phyloP scores from a whole-genome alignment of 2,329 filamentous ascomycete genomes.

The Volutella citrinella region DNA sequence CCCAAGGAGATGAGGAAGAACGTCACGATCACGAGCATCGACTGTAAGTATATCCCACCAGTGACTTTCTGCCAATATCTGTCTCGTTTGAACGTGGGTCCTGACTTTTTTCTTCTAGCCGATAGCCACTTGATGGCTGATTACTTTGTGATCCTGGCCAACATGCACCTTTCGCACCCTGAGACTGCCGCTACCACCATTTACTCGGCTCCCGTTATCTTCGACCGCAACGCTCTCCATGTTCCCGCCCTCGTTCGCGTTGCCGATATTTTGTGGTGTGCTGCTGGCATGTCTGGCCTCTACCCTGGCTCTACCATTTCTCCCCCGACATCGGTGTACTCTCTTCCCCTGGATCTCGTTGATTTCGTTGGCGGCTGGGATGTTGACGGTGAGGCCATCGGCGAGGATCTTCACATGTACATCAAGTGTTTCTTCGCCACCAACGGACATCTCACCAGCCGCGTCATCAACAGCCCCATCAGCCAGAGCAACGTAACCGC shows the following conservation, averaged over 20 bases:
- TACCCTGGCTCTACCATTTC: constrained; percentile 62
- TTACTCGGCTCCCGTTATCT: constrained; percentile 69
- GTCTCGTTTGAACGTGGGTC: too few relatives aligned
- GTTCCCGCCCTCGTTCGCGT: constrained; percentile 67
- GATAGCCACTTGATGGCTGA: constrained; percentile 68
- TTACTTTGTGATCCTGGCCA: constrained; percentile 64
- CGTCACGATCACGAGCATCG: constrained; percentile 68
- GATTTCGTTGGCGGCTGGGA: constrained; percentile 73
- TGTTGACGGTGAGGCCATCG: constrained; percentile 66
- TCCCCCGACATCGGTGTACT: constrained; percentile 73
- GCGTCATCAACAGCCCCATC: constrained; percentile 64
- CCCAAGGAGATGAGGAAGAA: constrained; percentile 50
- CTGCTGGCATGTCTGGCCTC: constrained; percentile 66
- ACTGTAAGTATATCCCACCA: constrained; percentile 56
- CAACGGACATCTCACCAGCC: constrained; percentile 64
- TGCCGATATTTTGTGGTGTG: constrained; percentile 70
- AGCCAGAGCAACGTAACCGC: constrained; percentile 71
- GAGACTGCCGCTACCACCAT: constrained; percentile 61
- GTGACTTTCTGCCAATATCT: too few relatives aligned
- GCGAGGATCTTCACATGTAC: constrained; percentile 76
- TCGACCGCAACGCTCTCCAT: constrained; percentile 68
- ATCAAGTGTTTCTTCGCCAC: constrained; percentile 75
- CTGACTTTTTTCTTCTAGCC: constrained; percentile 41
- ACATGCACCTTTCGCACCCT: constrained; percentile 58
- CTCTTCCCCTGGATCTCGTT: constrained; percentile 62